These are phyloP conservation scores for Aspergillus sp. DNA, from an alignment of 2,329 filamentous ascomycete species.

Conservation along the genomic window DNA sequence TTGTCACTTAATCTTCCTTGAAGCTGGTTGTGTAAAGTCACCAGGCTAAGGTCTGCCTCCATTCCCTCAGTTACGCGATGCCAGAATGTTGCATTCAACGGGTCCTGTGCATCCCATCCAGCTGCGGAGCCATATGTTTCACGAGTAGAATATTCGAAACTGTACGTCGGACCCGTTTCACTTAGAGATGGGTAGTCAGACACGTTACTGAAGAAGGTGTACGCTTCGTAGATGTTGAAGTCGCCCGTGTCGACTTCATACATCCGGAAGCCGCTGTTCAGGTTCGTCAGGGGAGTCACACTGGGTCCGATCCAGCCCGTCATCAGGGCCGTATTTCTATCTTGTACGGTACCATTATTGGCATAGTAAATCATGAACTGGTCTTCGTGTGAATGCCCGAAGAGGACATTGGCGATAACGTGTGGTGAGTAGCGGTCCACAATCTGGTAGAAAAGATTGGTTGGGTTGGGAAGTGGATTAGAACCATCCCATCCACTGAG, in stretches of 20 bases:
- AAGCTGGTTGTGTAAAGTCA: conserved; percentile 46
- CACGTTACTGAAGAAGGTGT: conserved; percentile 52
- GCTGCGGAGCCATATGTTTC: conserved; percentile 44
- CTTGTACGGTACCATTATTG: conserved; percentile 45
- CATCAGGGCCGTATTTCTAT: conserved; percentile 40
- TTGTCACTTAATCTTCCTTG: conserved; percentile 50
- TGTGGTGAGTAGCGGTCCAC: conserved; percentile 52
- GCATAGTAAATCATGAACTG: conserved; percentile 52
- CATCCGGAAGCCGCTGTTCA: conserved; percentile 51
- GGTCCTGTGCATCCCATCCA: conserved; percentile 44
- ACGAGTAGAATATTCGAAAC: conserved; percentile 50
- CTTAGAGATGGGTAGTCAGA: conserved; percentile 36
- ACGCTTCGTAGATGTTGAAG: conserved; percentile 52
- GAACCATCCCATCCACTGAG: conserved; percentile 53
- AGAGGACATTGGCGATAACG: conserved; percentile 53
- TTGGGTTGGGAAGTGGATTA: conserved; percentile 51
- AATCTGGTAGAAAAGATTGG: conserved; percentile 52
- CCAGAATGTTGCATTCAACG: conserved; percentile 58
- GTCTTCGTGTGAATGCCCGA: conserved; percentile 53
- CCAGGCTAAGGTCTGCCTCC: conserved; percentile 48
- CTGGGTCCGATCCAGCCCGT: conserved; percentile 50
- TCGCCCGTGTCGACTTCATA: conserved; percentile 53
- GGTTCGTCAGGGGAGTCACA: conserved; percentile 50
- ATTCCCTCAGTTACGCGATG: conserved; percentile 55
- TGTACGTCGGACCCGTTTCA: conserved; percentile 42